These are phyloP conservation scores for Rhizopogon salebrosus DNA, from an alignment of 768 basidiomycete genomes.

Conservation along the genomic window DNA sequence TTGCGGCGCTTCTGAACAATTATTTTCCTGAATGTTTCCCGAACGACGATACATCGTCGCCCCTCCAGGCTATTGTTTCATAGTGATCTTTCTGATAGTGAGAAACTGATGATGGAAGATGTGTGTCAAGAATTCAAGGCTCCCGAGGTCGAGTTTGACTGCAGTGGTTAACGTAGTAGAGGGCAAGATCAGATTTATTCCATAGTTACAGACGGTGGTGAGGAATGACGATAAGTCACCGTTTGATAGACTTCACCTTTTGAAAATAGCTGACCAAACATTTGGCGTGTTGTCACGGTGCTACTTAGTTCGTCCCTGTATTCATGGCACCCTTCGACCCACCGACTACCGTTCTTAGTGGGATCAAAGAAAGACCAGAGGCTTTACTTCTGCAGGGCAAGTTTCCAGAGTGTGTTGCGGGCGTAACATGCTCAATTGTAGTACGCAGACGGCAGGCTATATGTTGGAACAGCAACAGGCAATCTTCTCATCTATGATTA, in stretches of 20 bases:
- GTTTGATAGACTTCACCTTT: too few species aligned
- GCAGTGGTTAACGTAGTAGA: too few species aligned
- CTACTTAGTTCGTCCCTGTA: not conserved
- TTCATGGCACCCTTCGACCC: conserved; percentile 29
- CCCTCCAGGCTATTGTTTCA: conserved; percentile 21
- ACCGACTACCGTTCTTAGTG: conserved; percentile 20
- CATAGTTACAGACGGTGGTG: too few species aligned
- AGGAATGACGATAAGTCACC: too few species aligned
- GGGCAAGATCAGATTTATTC: too few species aligned
- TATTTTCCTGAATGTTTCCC: conserved; percentile 24
- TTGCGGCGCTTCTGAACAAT: conserved; percentile 16
- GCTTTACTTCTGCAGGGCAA: conserved; percentile 27
- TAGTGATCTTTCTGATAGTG: conserved; percentile 15
- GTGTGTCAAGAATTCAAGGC: conserved; percentile 12
- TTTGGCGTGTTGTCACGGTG: too few species aligned
- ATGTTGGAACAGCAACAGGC: conserved; percentile 56
- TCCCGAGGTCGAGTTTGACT: not conserved
- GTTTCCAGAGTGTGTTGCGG: conserved; percentile 2
- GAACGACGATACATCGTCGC: conserved; percentile 7
- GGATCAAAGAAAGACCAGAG: conserved; percentile 32
- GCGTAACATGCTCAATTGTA: not conserved
- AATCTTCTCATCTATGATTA: conserved; percentile 49
- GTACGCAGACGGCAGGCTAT: conserved; percentile 48
- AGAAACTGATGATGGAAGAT: conserved; percentile 13
- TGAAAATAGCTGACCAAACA: too few species aligned